Percentiles rank a stretch among this genome's conserved stretches.
Evolutionary conservation across 352 stramenopile species (phyloP).

Genomic region (Phytophthora pistaciae): DNA sequence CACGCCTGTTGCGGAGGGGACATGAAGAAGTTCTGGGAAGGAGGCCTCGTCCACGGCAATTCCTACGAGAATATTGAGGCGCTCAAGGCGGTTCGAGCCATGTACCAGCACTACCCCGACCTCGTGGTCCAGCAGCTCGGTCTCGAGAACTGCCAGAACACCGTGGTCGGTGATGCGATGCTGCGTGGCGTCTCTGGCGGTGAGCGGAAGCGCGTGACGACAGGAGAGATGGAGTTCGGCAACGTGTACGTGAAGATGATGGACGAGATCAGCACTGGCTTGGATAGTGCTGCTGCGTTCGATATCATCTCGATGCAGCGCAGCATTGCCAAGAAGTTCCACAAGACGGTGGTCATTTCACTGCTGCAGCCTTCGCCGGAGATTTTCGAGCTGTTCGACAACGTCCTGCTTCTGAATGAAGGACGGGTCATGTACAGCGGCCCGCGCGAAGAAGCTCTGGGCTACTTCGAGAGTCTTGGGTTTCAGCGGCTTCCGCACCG

Average conservation of each 20-base stretch:
- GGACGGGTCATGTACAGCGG: conserved; percentile 19
- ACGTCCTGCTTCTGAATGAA: conserved; percentile 28
- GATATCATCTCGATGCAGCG: conserved; percentile 27
- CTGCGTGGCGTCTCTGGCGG: conserved; percentile 69
- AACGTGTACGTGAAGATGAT: conserved; percentile 32
- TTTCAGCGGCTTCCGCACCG: conserved; percentile 35
- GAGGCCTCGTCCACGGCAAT: conserved; percentile 5
- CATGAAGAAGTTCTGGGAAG: conserved; percentile 12
- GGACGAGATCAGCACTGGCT: conserved; percentile 31
- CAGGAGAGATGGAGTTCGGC: conserved; percentile 84
- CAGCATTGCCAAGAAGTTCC: conserved; percentile 32
- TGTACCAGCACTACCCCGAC: conserved; percentile 20
- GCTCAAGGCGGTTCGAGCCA: conserved; percentile 10
- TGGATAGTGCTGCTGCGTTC: conserved; percentile 27
- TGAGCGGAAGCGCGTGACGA: conserved; percentile 75
- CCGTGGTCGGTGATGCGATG: conserved; percentile 36
- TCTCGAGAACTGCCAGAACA: conserved; percentile 25
- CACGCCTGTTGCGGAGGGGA: conserved; percentile 22
- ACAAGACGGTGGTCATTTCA: conserved; percentile 31
- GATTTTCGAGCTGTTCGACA: conserved; percentile 30
- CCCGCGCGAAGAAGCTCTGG: conserved; percentile 3
- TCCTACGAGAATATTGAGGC: conserved; percentile 18
- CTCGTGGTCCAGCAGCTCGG: conserved; percentile 24
- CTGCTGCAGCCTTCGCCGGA: conserved; percentile 32
- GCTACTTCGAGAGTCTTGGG: conserved; percentile 24